Conservation (phyloP, 306 rosid genomes). For the Cicer cuneatum region DNA sequence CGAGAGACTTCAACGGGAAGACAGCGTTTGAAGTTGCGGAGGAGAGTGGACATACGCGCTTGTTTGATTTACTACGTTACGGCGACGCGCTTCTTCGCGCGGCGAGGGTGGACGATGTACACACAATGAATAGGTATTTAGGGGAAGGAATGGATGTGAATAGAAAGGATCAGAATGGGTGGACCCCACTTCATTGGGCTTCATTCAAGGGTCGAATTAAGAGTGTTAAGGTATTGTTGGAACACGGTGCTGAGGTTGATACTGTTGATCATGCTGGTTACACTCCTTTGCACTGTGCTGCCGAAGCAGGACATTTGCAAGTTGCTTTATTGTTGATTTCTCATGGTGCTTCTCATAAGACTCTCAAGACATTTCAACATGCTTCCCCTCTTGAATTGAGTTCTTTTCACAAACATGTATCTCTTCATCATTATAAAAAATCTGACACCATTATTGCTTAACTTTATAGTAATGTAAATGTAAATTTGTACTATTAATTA, state of each 20-base stretch:
- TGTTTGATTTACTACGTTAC: conserved; percentile 57
- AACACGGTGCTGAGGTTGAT: conserved; percentile 71
- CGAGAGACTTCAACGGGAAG: conserved; percentile 55
- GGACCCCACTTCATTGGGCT: conserved; percentile 90
- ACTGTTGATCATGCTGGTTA: conserved; percentile 65
- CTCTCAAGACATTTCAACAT: conserved; percentile 43
- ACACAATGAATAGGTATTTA: conserved; percentile 59
- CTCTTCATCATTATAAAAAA: conserved; percentile 20
- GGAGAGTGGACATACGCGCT: conserved; percentile 56
- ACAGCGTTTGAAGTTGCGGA: conserved; percentile 64
- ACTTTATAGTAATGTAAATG: background rate
- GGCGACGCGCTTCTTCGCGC: conserved; percentile 67
- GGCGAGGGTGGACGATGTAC: conserved; percentile 65
- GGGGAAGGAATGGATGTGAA: conserved; percentile 67
- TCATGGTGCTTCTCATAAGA: conserved; percentile 56
- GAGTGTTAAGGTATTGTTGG: conserved; percentile 66
- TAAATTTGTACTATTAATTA: background rate
- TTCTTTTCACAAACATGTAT: conserved; percentile 26
- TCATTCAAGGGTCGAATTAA: conserved; percentile 80
- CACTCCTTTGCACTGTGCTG: conserved; percentile 76
- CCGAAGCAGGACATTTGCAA: conserved; percentile 71
- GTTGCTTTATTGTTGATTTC: conserved; percentile 60
- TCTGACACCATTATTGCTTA: background rate
- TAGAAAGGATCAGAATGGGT: conserved; percentile 79
- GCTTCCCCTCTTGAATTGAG: conserved; percentile 34